Evolutionary conservation across 345 rosid species (phyloP).

Genomic region (Salix viminalis): DNA sequence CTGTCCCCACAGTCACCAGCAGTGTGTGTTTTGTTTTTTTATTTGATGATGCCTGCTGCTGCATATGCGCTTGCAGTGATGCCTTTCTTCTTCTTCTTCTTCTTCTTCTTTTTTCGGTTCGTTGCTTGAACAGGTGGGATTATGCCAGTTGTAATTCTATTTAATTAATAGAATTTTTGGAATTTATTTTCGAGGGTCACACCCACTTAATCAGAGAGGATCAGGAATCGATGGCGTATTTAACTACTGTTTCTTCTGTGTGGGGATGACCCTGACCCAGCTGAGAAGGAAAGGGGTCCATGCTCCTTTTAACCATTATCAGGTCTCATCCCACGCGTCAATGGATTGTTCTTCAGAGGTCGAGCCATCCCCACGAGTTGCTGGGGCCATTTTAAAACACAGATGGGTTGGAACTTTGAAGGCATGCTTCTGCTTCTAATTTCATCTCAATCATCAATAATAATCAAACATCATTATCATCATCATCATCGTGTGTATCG

Average conservation of each 20-base stretch:
- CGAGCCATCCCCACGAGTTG: background rate
- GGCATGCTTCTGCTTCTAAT: background rate
- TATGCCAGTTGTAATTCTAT: background rate
- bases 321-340: background rate
- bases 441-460: background rate
- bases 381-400: background rate
- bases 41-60: background rate
- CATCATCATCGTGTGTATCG: background rate
- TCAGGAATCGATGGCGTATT: background rate
- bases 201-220: too few relatives aligned
- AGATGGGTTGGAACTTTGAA: too few relatives aligned
- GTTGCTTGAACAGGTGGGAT: background rate
- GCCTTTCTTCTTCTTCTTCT: too few relatives aligned
- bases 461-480: background rate
- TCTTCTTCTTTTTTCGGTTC: too few relatives aligned
- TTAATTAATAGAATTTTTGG: background rate
- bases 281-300: background rate
- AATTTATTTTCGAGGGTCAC: too few relatives aligned
- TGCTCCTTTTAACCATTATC: background rate
- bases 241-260: background rate
- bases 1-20: background rate
- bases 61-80: background rate
- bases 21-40: background rate
- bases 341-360: background rate
- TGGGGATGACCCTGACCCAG: background rate